Conservation (phyloP, 2,329 filamentous ascomycete genomes). For the Cladobotryum protrusum region DNA sequence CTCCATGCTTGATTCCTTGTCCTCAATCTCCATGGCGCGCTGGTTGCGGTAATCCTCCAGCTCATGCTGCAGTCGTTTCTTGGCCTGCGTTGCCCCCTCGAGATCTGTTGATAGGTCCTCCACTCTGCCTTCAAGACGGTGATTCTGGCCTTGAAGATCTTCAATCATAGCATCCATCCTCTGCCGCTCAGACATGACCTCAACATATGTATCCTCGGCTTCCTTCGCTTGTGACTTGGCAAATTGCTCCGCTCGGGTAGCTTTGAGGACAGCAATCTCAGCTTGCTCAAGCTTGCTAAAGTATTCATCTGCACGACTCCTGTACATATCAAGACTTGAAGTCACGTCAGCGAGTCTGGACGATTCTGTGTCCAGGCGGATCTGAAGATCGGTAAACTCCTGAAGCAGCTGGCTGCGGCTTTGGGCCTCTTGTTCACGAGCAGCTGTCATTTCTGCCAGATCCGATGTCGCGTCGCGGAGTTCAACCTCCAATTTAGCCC, state of each 20-base stretch:
- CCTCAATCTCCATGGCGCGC: conserved; percentile 91
- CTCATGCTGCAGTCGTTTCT: conserved; percentile 93
- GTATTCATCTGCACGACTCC: conserved; percentile 88
- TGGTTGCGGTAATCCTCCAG: conserved; percentile 96
- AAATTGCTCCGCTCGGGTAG: conserved; percentile 85
- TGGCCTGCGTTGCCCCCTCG: conserved; percentile 76
- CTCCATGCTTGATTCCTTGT: conserved; percentile 93
- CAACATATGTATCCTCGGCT: conserved; percentile 83
- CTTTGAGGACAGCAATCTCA: conserved; percentile 91
- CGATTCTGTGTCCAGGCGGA: conserved; percentile 81
- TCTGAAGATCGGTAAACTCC: conserved; percentile 90
- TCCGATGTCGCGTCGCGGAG: conserved; percentile 79
- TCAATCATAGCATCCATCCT: conserved; percentile 83
- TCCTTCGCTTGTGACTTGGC: conserved; percentile 85
- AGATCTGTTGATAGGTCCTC: conserved; percentile 90
- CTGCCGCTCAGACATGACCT: conserved; percentile 86
- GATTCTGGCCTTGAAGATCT: conserved; percentile 82
- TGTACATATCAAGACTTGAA: conserved; percentile 82
- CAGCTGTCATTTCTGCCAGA: conserved; percentile 69
- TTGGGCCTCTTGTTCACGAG: conserved; percentile 80
- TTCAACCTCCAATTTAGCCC: conserved; percentile 75
- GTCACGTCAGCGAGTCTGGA: conserved; percentile 79
- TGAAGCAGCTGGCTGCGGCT: conserved; percentile 83
- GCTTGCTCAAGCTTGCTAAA: conserved; percentile 96
- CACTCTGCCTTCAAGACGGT: conserved; percentile 82